These are phyloP conservation scores for Aspergillus tanneri DNA, from an alignment of 2,329 filamentous ascomycete species.

Conservation along the genomic window DNA sequence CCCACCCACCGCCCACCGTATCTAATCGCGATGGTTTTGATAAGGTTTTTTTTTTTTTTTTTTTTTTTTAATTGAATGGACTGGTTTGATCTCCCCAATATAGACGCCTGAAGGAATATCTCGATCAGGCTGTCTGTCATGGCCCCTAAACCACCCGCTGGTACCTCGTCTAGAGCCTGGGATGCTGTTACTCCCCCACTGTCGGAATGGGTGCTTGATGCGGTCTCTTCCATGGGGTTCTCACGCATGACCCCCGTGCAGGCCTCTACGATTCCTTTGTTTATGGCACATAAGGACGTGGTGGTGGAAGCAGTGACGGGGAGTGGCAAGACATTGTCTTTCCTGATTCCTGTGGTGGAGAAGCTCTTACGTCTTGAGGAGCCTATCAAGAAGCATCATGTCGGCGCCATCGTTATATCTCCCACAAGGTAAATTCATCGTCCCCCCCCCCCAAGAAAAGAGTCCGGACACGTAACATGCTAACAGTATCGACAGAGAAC, in stretches of 20 bases:
- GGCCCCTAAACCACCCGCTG: conserved; percentile 46
- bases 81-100: not conserved
- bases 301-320: conserved; percentile 92
- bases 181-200: conserved; percentile 67
- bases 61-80: conserved; percentile 15
- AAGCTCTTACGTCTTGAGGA: conserved; percentile 77
- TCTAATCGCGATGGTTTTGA: conserved; percentile 31
- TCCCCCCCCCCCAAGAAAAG: not conserved
- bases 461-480: not conserved
- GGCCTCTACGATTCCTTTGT: conserved; percentile 83
- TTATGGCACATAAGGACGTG: conserved; percentile 86
- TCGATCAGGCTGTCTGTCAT: conserved; percentile 20
- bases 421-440: conserved; percentile 61
- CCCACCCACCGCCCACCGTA: conserved; percentile 31
- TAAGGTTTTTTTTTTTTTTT: conserved; percentile 28
- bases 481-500: conserved; percentile 59
- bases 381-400: conserved; percentile 82
- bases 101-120: not conserved
- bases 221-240: conserved; percentile 81
- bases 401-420: conserved; percentile 87
- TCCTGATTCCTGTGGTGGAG: conserved; percentile 79
- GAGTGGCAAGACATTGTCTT: conserved; percentile 85
- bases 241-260: conserved; percentile 90
- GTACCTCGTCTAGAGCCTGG: conserved; percentile 57
- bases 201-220: conserved; percentile 82